Evolutionary conservation across 106 monocot genomes (phyloP).

Genomic region (Phalaenopsis aphrodite): DNA sequence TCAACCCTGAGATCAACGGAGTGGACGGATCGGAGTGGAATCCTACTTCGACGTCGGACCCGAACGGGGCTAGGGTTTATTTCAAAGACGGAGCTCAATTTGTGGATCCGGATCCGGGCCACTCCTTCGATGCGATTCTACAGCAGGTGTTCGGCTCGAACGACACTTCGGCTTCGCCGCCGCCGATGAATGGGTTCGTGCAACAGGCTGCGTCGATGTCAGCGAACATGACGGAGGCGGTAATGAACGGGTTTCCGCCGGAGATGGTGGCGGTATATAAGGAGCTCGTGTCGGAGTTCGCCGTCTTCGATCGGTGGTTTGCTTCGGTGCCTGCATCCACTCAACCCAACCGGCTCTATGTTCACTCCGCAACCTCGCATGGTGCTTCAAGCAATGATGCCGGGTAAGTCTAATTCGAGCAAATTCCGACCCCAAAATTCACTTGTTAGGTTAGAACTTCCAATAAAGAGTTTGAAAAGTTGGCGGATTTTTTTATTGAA

Average conservation of each 20-base stretch:
- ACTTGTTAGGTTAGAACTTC: not conserved
- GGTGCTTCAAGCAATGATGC: slow-evolving; percentile 65
- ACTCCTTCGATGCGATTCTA: slow-evolving; percentile 42
- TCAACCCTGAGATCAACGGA: slow-evolving; percentile 41
- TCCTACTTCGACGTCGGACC: slow-evolving; percentile 16
- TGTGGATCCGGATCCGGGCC: slow-evolving; percentile 50
- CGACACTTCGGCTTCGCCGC: slow-evolving; percentile 18
- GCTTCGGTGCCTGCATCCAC: slow-evolving; percentile 71
- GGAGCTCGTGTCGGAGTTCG: slow-evolving; percentile 60
- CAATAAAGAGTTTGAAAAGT: not conserved
- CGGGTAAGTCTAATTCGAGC: slow-evolving; percentile 12
- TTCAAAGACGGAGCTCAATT: slow-evolving; percentile 30
- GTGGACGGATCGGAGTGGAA: slow-evolving; percentile 31
- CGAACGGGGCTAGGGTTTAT: slow-evolving; percentile 16
- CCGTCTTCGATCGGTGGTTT: slow-evolving; percentile 84
- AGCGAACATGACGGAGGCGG: slow-evolving; percentile 20
- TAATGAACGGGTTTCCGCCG: slow-evolving; percentile 81
- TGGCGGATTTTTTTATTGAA: no score
- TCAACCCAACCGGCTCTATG: slow-evolving; percentile 75
- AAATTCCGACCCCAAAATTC: not conserved
- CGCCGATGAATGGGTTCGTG: slow-evolving; percentile 53
- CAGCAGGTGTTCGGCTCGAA: slow-evolving; percentile 39
- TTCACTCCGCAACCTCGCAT: slow-evolving; percentile 75
- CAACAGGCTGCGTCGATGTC: slow-evolving; percentile 34
- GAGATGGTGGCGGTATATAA: slow-evolving; percentile 79